Conservation (phyloP, 331 rosid genomes). For the Malus hybrid region DNA sequence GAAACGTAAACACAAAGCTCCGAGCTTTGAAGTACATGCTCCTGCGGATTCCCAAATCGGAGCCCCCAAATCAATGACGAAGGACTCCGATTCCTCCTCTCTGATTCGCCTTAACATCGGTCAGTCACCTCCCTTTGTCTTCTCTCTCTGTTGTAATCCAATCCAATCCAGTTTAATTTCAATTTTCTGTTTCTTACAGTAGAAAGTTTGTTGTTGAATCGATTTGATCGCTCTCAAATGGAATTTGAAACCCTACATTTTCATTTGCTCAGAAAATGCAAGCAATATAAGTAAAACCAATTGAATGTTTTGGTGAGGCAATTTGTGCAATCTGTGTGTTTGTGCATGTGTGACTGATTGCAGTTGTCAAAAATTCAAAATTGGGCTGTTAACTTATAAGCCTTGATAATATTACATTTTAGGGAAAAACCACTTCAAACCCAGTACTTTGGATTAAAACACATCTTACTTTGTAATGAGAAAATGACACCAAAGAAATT, state of each 20-base stretch:
- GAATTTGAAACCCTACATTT: not conserved
- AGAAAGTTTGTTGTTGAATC: too few species aligned
- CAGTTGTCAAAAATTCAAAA: not conserved
- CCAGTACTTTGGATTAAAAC: too few species aligned
- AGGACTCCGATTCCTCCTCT: constrained; percentile 37
- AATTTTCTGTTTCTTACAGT: not conserved
- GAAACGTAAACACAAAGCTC: not conserved
- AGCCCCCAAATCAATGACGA: constrained; percentile 28
- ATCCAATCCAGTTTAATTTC: not conserved
- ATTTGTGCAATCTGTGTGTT: not conserved
- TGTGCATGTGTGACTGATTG: not conserved
- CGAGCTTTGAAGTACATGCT: not conserved
- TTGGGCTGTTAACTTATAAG: too few species aligned
- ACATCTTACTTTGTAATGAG: too few species aligned
- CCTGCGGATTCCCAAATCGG: not conserved
- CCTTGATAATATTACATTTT: too few species aligned
- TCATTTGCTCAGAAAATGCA: constrained; percentile 2
- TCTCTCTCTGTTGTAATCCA: not conserved
- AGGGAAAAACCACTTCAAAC: too few species aligned
- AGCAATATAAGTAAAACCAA: not conserved
- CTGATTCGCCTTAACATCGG: constrained; percentile 69
- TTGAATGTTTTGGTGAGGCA: not conserved
- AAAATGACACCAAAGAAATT: too few species aligned
- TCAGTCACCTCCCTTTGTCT: not conserved
- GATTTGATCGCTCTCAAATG: not conserved